Percentiles rank a stretch among this genome's conserved stretches.
phyloP scores from a whole-genome alignment of 2,329 filamentous ascomycete genomes.

The Domatiomyces catenatus region DNA sequence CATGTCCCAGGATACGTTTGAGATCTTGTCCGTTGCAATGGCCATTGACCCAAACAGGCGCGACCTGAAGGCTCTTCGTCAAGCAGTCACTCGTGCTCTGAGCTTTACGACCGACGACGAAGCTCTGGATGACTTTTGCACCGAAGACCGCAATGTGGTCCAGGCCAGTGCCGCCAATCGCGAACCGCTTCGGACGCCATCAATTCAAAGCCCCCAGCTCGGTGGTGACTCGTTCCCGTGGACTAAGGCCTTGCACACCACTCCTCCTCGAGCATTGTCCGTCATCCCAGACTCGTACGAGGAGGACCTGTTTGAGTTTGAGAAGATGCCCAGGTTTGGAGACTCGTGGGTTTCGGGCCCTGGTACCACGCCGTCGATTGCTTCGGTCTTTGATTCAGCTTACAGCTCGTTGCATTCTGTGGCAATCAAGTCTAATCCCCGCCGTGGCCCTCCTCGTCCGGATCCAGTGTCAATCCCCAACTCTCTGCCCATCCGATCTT shows the following conservation, averaged over 20 bases:
- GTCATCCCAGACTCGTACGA: constrained; percentile 66
- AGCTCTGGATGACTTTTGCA: constrained; percentile 69
- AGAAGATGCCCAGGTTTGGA: constrained; percentile 34
- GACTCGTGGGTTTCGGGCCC: constrained; percentile 66
- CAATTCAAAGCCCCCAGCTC: constrained; percentile 72
- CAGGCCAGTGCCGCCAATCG: constrained; percentile 69
- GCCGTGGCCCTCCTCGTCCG: constrained; percentile 32
- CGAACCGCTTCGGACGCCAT: constrained; percentile 88
- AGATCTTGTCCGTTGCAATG: constrained; percentile 81
- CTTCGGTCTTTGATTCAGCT: constrained; percentile 70
- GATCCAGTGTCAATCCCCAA: constrained; percentile 62
- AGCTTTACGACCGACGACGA: constrained; percentile 93
- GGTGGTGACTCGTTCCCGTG: constrained; percentile 79
- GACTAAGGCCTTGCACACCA: constrained; percentile 76
- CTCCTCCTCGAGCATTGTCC: constrained; percentile 57
- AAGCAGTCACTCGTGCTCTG: constrained; percentile 62
- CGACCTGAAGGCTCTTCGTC: constrained; percentile 60
- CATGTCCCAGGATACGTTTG: constrained; percentile 96
- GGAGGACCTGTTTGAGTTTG: constrained; percentile 76
- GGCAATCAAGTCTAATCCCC: constrained; percentile 28
- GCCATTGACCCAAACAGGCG: constrained; percentile 81
- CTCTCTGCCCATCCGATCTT: constrained; percentile 50
- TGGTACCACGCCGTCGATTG: constrained; percentile 63
- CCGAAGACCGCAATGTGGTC: constrained; percentile 58
- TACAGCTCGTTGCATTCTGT: constrained; percentile 71